Base-by-base conservation (phyloP, 208 protist genomes). In the Plasmodiophora brassicae region DNA sequence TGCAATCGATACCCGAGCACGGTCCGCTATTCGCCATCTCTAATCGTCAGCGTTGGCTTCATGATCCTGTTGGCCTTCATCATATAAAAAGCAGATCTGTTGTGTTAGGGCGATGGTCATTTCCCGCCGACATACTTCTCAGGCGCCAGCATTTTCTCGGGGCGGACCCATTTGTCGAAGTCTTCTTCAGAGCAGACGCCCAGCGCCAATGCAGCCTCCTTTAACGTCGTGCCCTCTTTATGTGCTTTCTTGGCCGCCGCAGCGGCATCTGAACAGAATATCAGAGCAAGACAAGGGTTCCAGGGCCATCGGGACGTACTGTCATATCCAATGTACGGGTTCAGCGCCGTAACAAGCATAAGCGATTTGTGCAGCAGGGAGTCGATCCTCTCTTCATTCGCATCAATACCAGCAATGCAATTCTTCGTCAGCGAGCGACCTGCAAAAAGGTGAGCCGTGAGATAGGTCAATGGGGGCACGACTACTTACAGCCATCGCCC, bases 261-360 rank as follows among this genome's bases (percentile, higher is more conserved):
- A n/a, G 88, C 10, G 38, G 89, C 88, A 28, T 90, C 45, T 86
- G 50, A 54, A 53, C 1, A 28, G 1, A 5, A 28, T 65, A 14
- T 25, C 50, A 60, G 28, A 32, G 50, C 25, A 53, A 57, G 50
- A 57, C 20, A 32, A 44, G 5, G 1, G 25, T 5, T 32, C 10
- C 28, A 86, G 50, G 43, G 28, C 43, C 25, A 5, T 5, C 5
- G 1, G 44, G 20, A 5, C 84, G 10, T 65, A 71, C 45, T 95
- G 87, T 97, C 94, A 88, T 97, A 97, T 45, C 96, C 96, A 90
- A 97, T 97, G 90, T 97, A 90, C 53, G 93, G 94, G 89, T 95
- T 96, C 43, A 97, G 92, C 1, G 94, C 94, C 1, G 96, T 97
- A 35, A 97, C 96, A 20, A 97, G 92, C 95, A 97, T 97, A 32